A percentile compares a stretch with the other conserved stretches of the same genome.
Conservation (phyloP, 441 rosid genomes). For the Populus hybrid region DNA sequence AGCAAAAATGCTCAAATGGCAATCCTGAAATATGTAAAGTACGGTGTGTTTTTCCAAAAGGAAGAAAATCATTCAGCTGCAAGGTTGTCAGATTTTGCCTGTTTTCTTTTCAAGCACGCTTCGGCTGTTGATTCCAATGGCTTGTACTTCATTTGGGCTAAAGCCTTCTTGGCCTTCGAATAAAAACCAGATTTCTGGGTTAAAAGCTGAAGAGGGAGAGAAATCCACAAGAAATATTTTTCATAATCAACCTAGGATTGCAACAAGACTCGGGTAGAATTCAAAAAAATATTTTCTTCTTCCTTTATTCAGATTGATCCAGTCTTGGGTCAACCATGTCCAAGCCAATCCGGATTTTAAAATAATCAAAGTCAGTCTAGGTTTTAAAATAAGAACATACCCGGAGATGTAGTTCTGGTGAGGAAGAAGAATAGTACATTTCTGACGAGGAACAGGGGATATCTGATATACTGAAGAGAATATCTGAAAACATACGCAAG, state of each 20-base stretch:
- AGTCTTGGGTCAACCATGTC: not conserved
- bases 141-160: not conserved
- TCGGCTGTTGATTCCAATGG: not conserved
- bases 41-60: slow-evolving; percentile 2
- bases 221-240: too few species aligned
- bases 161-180: not conserved
- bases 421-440: not conserved
- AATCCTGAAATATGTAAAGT: slow-evolving; percentile 16
- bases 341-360: not conserved
- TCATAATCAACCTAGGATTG: too few species aligned
- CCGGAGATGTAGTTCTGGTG: not conserved
- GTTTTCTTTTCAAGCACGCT: not conserved
- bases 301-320: not conserved
- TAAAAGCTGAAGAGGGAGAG: not conserved
- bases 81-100: not conserved
- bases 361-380: too few species aligned
- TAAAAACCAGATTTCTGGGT: not conserved
- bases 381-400: too few species aligned
- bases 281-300: too few species aligned
- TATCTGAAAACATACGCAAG: not conserved
- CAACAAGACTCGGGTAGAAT: too few species aligned
- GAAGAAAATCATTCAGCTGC: not conserved
- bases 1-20: not conserved
- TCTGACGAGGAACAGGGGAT: too few species aligned
- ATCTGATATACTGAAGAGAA: too few species aligned